phyloP scores from a whole-genome alignment of 2,329 filamentous ascomycete species.

The Phyllosticta capitalensis region DNA sequence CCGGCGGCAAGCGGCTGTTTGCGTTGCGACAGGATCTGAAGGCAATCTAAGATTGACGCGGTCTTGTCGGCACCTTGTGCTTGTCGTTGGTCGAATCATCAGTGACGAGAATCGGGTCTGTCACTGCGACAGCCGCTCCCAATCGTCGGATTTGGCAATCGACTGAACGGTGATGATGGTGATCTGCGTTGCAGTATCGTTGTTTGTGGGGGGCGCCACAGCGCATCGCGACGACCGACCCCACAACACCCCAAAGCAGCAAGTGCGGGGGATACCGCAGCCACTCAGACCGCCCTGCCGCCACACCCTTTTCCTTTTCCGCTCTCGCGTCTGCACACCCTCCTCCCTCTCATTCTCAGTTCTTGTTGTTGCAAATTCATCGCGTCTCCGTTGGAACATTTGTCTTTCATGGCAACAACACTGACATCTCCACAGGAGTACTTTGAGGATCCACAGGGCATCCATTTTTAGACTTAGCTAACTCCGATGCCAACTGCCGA shows the following conservation, averaged over 20 bases:
- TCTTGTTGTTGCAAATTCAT: not conserved
- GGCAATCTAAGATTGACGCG: not conserved
- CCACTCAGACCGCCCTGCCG: too few species aligned
- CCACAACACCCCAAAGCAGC: not conserved
- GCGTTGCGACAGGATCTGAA: not conserved
- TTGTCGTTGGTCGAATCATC: not conserved
- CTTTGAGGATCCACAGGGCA: not conserved
- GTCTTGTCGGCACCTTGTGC: not conserved
- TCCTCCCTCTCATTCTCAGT: not conserved
- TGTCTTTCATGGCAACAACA: too few species aligned
- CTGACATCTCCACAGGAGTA: too few species aligned
- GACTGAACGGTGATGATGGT: not conserved
- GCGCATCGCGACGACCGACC: not conserved
- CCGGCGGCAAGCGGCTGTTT: not conserved
- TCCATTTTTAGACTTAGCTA: not conserved
- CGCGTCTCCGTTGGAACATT: too few species aligned
- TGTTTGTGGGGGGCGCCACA: not conserved
- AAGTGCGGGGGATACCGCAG: not conserved
- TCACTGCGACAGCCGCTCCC: not conserved
- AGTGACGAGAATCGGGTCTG: not conserved
- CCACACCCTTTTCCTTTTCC: too few species aligned
- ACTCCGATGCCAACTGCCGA: constrained; percentile 3
- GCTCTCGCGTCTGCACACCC: too few species aligned
- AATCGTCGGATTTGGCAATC: not conserved
- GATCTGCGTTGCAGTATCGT: not conserved